phyloP scores from a whole-genome alignment of 2,329 filamentous ascomycete species.

The Xylariaceae sp. region DNA sequence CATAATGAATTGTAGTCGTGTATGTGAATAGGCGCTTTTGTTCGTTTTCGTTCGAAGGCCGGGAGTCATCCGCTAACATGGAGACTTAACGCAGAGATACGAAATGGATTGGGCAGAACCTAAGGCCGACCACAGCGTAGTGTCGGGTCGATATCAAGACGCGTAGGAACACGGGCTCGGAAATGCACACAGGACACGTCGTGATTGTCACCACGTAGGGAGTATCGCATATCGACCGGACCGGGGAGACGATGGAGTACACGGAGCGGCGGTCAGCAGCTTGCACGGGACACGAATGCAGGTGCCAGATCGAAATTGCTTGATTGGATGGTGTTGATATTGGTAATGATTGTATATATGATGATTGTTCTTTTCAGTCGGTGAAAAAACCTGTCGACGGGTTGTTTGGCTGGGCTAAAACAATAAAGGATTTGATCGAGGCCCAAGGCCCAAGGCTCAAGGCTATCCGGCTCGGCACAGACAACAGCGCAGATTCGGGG shows the following conservation, averaged over 20 bases:
- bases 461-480: neutral
- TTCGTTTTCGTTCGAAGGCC: neutral
- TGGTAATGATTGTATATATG: no score
- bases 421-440: neutral
- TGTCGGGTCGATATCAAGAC: neutral
- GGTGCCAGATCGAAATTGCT: neutral
- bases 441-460: neutral
- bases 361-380: no score
- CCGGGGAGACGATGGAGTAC: neutral
- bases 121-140: neutral
- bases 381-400: no score
- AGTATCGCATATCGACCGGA: slow-evolving; percentile 14
- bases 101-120: neutral
- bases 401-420: neutral
- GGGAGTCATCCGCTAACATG: neutral
- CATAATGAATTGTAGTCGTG: slow-evolving; percentile 17
- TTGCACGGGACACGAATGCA: neutral
- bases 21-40: neutral
- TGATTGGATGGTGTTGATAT: neutral
- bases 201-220: neutral
- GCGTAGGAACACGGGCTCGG: neutral
- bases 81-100: neutral
- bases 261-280: neutral
- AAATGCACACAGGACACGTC: slow-evolving; percentile 1
- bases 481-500: slow-evolving; percentile 1